Percentiles rank a stretch among this genome's conserved stretches.
These are phyloP conservation scores for Ganoderma sp. DNA, from an alignment of 1,284 basidiomycete genomes.

Conservation along the genomic window DNA sequence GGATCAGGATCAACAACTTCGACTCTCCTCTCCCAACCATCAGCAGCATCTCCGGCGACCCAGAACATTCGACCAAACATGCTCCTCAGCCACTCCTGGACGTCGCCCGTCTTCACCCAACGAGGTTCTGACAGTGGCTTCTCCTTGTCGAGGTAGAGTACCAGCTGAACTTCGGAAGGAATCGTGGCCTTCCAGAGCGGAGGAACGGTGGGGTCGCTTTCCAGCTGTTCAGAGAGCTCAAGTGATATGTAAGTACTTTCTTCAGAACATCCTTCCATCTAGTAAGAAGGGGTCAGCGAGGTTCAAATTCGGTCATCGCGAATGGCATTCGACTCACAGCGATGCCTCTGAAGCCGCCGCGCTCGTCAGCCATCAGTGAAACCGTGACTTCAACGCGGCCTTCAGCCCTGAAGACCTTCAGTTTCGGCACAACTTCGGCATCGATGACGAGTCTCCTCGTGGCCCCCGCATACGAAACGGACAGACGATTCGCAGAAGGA, in stretches of 20 bases:
- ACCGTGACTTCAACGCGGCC: conserved; percentile 86
- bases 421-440: conserved; percentile 81
- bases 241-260: conserved; percentile 69
- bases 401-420: conserved; percentile 83
- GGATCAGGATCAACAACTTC: conserved; percentile 93
- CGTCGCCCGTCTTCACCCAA: conserved; percentile 94
- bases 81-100: conserved; percentile 90
- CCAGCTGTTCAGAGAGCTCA: conserved; percentile 51
- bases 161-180: conserved; percentile 59
- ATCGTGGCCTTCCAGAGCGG: conserved; percentile 62
- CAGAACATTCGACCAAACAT: conserved; percentile 86
- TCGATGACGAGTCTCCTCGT: conserved; percentile 88
- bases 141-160: conserved; percentile 81
- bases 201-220: conserved; percentile 63
- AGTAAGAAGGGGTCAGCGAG: conserved; percentile 23
- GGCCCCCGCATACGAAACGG: conserved; percentile 91
- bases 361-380: conserved; percentile 58
- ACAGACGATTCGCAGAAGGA: conserved; percentile 84
- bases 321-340: conserved; percentile 55
- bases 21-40: conserved; percentile 94
- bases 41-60: conserved; percentile 71
- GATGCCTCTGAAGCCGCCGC: conserved; percentile 72
- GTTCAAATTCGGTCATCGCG: conserved; percentile 15
- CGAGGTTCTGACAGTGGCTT: conserved; percentile 92
- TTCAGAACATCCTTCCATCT: conserved; percentile 82